Evolutionary conservation across 169 alveolate genomes (phyloP).

Genomic region (Cyclospora cayetanensis): DNA sequence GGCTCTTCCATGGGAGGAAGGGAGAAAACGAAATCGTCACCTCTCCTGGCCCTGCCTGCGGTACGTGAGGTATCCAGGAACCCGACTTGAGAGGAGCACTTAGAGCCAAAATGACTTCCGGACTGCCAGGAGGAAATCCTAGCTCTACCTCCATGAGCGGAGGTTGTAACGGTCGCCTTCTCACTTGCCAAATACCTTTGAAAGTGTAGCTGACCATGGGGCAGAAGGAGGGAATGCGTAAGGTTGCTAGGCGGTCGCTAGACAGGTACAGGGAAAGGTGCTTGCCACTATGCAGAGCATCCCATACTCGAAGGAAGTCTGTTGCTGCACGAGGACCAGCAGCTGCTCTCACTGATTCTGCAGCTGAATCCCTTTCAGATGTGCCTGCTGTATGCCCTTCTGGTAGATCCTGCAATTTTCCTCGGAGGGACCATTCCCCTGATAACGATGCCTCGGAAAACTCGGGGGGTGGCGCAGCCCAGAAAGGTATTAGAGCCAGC

Average conservation of each 20-base stretch:
- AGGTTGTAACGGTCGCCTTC: constrained; percentile 25
- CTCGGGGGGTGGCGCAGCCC: constrained; percentile 36
- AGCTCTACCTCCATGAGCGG: constrained; percentile 7
- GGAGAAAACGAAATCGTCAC: constrained; percentile 42
- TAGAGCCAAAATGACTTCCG: constrained; percentile 37
- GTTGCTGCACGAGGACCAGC: constrained; percentile 42
- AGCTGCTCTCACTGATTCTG: constrained; percentile 8
- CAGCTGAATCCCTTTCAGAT: constrained; percentile 9
- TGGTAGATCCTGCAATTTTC: background rate
- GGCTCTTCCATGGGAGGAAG: constrained; percentile 36
- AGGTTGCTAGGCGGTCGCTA: constrained; percentile 4
- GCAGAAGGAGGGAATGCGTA: background rate
- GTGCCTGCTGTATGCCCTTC: background rate
- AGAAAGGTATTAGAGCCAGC: constrained; percentile 22
- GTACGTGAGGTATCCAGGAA: constrained; percentile 18
- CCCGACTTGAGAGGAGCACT: constrained; percentile 26
- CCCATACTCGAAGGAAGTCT: background rate
- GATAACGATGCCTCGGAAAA: constrained; percentile 13
- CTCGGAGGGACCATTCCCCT: constrained; percentile 29
- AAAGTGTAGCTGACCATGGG: background rate
- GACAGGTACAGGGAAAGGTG: constrained; percentile 8
- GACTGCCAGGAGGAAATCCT: background rate
- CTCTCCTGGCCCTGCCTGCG: constrained; percentile 16
- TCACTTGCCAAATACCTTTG: constrained; percentile 48
- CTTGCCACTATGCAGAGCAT: constrained; percentile 12